Percentiles rank a stretch among this genome's conserved stretches.
phyloP scores from a whole-genome alignment of 148 eudicot species.

The Chenopodium formosanum region DNA sequence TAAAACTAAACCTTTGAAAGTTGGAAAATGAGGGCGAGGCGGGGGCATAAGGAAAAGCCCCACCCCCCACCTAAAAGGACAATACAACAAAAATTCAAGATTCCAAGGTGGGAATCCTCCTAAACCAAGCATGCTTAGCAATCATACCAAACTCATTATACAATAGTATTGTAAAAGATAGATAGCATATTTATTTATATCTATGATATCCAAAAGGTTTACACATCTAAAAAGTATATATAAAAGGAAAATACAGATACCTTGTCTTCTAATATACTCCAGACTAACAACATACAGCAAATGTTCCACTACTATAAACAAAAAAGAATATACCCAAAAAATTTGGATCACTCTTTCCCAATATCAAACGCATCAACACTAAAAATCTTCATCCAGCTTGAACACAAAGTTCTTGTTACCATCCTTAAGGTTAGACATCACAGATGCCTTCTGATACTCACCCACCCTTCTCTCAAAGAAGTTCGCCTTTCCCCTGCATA shows the following conservation, averaged over 20 bases:
- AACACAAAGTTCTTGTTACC: slow-evolving; percentile 53
- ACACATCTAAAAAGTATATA: neutral
- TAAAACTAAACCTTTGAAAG: too few species aligned
- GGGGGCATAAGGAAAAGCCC: neutral
- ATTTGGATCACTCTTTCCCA: slow-evolving; percentile 2
- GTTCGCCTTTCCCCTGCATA: slow-evolving; percentile 69
- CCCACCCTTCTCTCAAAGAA: slow-evolving; percentile 83
- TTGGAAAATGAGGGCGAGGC: too few species aligned
- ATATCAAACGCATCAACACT: slow-evolving; percentile 11
- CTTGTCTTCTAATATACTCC: neutral
- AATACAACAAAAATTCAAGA: neutral
- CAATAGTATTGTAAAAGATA: neutral
- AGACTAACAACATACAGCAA: neutral
- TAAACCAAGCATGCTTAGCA: neutral
- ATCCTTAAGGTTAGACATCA: slow-evolving; percentile 60
- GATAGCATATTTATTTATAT: neutral
- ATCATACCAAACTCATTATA: neutral
- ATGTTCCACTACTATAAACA: slow-evolving; percentile 1
- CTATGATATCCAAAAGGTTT: neutral
- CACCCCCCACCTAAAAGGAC: neutral
- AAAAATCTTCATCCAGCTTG: slow-evolving; percentile 79
- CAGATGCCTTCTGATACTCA: slow-evolving; percentile 80
- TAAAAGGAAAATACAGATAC: neutral
- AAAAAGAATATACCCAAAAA: neutral
- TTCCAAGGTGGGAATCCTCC: neutral